Percentiles rank a stretch among this genome's conserved stretches.
phyloP scores from a whole-genome alignment of 768 basidiomycete genomes.

The Zangia roseola region DNA sequence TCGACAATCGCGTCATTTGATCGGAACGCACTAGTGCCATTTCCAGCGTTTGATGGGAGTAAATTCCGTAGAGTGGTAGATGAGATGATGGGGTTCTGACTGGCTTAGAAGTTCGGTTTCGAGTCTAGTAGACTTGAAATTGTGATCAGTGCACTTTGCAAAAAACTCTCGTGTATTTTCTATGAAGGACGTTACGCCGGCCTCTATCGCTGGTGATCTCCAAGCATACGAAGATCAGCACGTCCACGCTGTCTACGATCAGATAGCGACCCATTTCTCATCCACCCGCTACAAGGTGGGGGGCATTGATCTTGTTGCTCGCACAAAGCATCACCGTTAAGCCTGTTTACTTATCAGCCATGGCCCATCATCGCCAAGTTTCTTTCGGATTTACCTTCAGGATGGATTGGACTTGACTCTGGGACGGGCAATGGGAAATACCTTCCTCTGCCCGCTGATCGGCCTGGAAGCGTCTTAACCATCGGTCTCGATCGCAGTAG shows the following conservation, averaged over 20 bases:
- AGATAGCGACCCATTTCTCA: constrained; percentile 85
- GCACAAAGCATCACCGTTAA: neutral
- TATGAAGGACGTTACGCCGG: constrained; percentile 37
- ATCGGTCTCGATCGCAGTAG: constrained; percentile 83
- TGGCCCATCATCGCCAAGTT: constrained; percentile 88
- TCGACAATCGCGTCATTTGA: constrained; percentile 52
- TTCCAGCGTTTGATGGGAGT: constrained; percentile 67
- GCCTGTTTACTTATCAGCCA: constrained; percentile 53
- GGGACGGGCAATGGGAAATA: constrained; percentile 99
- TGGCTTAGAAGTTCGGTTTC: constrained; percentile 2
- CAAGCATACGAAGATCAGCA: constrained; percentile 66
- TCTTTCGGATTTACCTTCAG: constrained; percentile 64
- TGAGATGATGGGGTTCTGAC: constrained; percentile 73
- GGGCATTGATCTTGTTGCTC: neutral
- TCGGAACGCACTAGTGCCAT: constrained; percentile 44
- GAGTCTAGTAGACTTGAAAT: neutral
- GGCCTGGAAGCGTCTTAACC: constrained; percentile 62
- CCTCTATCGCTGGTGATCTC: constrained; percentile 47
- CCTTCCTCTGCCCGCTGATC: constrained; percentile 68
- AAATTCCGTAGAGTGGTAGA: constrained; percentile 69
- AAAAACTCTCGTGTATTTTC: neutral
- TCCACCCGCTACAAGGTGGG: constrained; percentile 84
- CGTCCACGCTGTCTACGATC: constrained; percentile 82
- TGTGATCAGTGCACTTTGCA: neutral
- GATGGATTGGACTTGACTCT: constrained; percentile 88